Evolutionary conservation across 2,329 filamentous ascomycete species (phyloP).

Genomic region (Coniella vitis): DNA sequence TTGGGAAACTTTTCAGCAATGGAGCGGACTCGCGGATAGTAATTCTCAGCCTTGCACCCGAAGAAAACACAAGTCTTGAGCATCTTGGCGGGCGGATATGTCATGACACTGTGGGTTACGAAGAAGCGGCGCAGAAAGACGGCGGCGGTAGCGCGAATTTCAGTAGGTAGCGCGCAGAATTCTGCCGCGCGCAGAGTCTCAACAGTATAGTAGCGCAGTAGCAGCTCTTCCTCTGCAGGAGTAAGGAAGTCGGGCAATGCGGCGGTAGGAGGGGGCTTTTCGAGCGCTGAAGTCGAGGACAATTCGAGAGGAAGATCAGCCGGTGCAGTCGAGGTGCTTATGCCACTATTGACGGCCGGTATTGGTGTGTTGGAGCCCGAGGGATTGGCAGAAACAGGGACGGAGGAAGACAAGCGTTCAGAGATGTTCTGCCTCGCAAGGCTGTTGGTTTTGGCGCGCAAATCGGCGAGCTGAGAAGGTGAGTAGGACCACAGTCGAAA

Average conservation of each 20-base stretch:
- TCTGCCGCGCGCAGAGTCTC: constrained; percentile 51
- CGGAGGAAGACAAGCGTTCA: constrained; percentile 34
- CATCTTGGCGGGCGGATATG: constrained; percentile 84
- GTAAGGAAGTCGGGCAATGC: constrained; percentile 71
- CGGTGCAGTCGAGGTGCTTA: constrained; percentile 20
- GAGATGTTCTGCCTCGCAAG: constrained; percentile 60
- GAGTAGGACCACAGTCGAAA: constrained; percentile 92
- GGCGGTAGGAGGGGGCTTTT: constrained; percentile 18
- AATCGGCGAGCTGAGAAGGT: constrained; percentile 58
- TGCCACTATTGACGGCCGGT: constrained; percentile 15
- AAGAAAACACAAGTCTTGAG: constrained; percentile 89
- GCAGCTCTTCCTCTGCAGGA: constrained; percentile 70
- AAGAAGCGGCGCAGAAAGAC: constrained; percentile 94
- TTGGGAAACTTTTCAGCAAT: constrained; percentile 66
- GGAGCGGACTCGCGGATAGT: constrained; percentile 55
- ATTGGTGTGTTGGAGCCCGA: constrained; percentile 27
- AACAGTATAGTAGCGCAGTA: constrained; percentile 71
- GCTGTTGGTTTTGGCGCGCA: constrained; percentile 72
- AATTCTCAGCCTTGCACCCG: constrained; percentile 85
- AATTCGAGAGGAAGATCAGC: constrained; percentile 12
- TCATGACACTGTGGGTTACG: constrained; percentile 91
- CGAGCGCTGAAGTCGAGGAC: neutral
- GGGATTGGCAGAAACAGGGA: constrained; percentile 27
- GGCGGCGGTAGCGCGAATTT: constrained; percentile 66
- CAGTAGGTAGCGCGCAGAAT: constrained; percentile 45